phyloP scores from a whole-genome alignment of 1,139 yeast species.

The Candida albicans region DNA sequence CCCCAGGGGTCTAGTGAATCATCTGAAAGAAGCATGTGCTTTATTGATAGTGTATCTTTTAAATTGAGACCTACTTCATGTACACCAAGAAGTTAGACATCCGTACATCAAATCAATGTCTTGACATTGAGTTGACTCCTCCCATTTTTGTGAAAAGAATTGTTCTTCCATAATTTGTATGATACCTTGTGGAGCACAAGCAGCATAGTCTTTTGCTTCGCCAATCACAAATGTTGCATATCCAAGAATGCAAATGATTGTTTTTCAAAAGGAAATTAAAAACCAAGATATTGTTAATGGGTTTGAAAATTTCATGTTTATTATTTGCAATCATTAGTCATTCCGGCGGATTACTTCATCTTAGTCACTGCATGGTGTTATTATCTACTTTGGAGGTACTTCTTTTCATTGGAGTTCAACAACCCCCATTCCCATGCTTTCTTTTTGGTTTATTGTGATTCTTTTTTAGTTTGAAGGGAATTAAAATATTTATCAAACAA shows the following conservation, averaged over 20 bases:
- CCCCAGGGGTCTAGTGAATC: background rate
- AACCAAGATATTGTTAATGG: background rate
- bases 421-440: slow-evolving; percentile 3
- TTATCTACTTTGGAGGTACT: background rate
- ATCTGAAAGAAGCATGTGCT: background rate
- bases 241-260: slow-evolving; percentile 3
- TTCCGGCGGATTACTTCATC: slow-evolving; percentile 4
- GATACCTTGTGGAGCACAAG: background rate
- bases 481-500: slow-evolving; percentile 3
- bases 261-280: background rate
- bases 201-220: background rate
- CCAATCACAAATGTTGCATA: background rate
- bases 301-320: background rate
- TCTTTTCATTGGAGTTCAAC: background rate
- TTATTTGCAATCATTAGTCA: slow-evolving; percentile 2
- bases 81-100: background rate
- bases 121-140: background rate
- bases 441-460: slow-evolving; percentile 4
- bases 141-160: background rate
- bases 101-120: slow-evolving; percentile 1
- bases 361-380: background rate
- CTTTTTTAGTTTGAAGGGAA: slow-evolving; percentile 6
- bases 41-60: background rate
- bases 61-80: background rate
- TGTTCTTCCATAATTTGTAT: background rate